A percentile compares a stretch with the other conserved stretches of the same genome.
phyloP scores from a whole-genome alignment of 257 asterid species.

The Plantago ovata region DNA sequence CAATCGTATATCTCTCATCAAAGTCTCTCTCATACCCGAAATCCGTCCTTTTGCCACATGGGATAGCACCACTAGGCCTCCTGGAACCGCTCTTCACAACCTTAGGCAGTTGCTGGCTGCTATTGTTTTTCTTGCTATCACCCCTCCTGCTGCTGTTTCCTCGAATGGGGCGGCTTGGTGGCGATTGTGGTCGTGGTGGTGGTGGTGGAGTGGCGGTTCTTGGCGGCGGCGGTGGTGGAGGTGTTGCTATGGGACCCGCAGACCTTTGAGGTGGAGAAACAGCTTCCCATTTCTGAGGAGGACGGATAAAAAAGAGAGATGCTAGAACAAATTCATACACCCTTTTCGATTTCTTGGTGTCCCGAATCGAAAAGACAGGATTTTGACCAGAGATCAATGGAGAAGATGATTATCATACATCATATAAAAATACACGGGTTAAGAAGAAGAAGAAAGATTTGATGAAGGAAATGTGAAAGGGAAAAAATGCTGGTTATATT shows the following conservation, averaged over 20 bases:
- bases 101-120: conserved; percentile 30
- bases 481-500: conserved; percentile 1
- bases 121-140: conserved; percentile 40
- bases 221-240: conserved; percentile 33
- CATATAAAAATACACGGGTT: conserved; percentile 2
- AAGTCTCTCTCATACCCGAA: conserved; percentile 97
- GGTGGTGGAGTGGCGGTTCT: conserved; percentile 22
- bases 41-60: conserved; percentile 92
- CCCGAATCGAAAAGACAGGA: conserved; percentile 15
- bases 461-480: conserved; percentile 27
- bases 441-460: conserved; percentile 13
- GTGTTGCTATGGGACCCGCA: conserved; percentile 65
- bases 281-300: conserved; percentile 61
- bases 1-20: conserved; percentile 60
- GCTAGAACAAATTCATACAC: too few relatives aligned
- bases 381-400: neutral
- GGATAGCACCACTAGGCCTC: conserved; percentile 58
- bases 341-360: neutral
- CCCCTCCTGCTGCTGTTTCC: conserved; percentile 28
- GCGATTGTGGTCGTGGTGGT: conserved; percentile 21
- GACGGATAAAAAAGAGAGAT: neutral
- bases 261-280: conserved; percentile 64
- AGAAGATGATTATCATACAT: conserved; percentile 1
- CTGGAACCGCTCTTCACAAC: conserved; percentile 40
- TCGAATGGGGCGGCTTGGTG: conserved; percentile 17